Conservation (phyloP, 805 yeast species). For the Yamadazyma philogaea region DNA sequence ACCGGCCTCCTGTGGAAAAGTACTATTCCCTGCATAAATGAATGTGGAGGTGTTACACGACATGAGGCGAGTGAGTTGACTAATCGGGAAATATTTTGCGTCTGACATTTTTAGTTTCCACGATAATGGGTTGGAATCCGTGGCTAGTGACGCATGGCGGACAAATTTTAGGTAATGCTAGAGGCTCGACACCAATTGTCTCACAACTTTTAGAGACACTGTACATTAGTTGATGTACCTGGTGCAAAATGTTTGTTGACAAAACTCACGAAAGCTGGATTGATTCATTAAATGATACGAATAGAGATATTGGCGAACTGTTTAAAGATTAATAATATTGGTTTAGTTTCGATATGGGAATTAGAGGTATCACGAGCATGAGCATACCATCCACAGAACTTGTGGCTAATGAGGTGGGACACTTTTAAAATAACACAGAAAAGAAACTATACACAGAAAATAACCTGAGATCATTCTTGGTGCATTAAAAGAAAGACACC, state of each 20-base stretch:
- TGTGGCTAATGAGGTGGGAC: neutral
- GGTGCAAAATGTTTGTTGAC: too few relatives aligned
- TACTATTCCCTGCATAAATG: neutral
- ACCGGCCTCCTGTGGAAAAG: too few relatives aligned
- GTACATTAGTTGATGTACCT: too few relatives aligned
- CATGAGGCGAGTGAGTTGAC: neutral
- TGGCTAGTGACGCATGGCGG: neutral
- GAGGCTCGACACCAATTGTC: neutral
- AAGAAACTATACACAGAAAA: neutral
- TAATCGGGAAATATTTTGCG: neutral
- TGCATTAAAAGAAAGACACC: neutral
- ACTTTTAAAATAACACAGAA: neutral
- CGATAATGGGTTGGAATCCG: neutral
- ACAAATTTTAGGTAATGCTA: neutral
- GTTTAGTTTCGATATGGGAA: too few relatives aligned
- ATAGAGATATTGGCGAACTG: too few relatives aligned
- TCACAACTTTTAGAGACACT: too few relatives aligned
- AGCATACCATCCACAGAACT: neutral
- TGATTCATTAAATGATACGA: too few relatives aligned
- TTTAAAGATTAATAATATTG: too few relatives aligned
- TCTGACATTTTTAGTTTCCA: neutral
- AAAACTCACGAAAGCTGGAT: too few relatives aligned
- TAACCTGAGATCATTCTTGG: neutral
- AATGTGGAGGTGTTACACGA: neutral
- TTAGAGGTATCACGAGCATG: neutral